phyloP scores from a whole-genome alignment of 306 rosid species.

The Cucumis melo region DNA sequence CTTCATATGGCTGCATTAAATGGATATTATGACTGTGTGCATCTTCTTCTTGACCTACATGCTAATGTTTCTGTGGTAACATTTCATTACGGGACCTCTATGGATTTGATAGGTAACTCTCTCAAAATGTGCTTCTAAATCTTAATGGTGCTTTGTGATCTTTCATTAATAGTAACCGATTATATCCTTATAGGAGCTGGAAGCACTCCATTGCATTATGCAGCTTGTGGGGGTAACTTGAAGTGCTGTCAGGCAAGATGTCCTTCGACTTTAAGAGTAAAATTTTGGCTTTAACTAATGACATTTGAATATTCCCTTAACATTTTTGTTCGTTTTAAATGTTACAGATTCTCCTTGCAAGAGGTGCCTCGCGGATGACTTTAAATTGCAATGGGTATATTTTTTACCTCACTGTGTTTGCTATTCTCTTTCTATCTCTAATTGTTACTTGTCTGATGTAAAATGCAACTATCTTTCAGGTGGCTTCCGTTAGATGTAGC shows the following conservation, averaged over 20 bases:
- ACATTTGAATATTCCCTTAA: not conserved
- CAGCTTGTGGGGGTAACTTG: conserved; percentile 95
- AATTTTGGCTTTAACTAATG: not conserved
- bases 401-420: not conserved
- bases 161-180: not conserved
- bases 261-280: not conserved
- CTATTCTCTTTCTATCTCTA: not conserved
- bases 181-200: conserved; percentile 59
- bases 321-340: not conserved
- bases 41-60: conserved; percentile 73
- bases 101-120: conserved; percentile 80
- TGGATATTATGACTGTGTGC: conserved; percentile 81
- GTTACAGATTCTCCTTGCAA: conserved; percentile 67
- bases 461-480: conserved; percentile 24
- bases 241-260: conserved; percentile 91
- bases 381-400: conserved; percentile 90
- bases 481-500: conserved; percentile 97
- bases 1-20: conserved; percentile 94
- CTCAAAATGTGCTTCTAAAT: not conserved
- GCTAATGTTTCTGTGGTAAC: conserved; percentile 61
- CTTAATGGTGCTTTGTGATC: conserved; percentile 11
- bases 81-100: conserved; percentile 77
- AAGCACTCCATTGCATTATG: conserved; percentile 95
- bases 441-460: conserved; percentile 9
- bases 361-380: conserved; percentile 64